phyloP scores from a whole-genome alignment of 805 yeast species.

The Kuraishia ogatae region DNA sequence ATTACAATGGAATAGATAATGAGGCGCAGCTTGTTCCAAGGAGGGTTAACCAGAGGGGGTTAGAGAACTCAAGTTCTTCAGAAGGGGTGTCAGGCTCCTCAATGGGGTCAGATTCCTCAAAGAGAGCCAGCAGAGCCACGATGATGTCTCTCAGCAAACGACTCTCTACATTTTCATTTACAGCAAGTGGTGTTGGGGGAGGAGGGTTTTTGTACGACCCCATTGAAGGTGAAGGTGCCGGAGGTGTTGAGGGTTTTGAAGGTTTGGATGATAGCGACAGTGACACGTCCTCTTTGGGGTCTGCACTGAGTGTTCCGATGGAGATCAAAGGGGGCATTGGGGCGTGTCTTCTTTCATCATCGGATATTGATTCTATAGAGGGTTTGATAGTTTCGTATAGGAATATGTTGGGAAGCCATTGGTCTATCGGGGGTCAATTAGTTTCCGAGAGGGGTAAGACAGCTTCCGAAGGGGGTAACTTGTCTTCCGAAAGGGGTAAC shows the following conservation, averaged over 20 bases:
- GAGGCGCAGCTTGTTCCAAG: constrained; percentile 45
- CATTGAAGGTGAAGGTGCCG: too few species aligned
- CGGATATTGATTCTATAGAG: constrained; percentile 36
- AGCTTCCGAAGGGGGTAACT: too few species aligned
- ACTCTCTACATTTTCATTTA: constrained; percentile 18
- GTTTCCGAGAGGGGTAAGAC: too few species aligned
- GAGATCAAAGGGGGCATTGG: constrained; percentile 14
- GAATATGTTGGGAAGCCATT: constrained; percentile 37
- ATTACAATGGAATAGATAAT: constrained; percentile 24
- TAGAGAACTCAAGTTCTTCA: not conserved
- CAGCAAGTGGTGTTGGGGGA: too few species aligned
- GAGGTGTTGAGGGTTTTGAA: constrained; percentile 6
- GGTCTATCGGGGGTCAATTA: constrained; percentile 23
- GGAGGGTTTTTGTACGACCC: too few species aligned
- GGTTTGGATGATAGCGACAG: constrained; percentile 17
- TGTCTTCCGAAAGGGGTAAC: too few species aligned
- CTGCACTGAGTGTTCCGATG: constrained; percentile 19
- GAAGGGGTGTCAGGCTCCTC: too few species aligned
- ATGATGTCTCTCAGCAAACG: not conserved
- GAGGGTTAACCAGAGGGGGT: constrained; percentile 21
- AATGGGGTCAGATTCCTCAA: not conserved
- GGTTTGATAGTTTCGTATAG: constrained; percentile 44
- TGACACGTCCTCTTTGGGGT: constrained; percentile 6
- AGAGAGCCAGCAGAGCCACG: not conserved
- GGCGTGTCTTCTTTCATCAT: constrained; percentile 20